A percentile compares a stretch with the other conserved stretches of the same genome.
Conservation (phyloP, 2,329 filamentous ascomycete species). For the Cladophialophora exuberans region DNA sequence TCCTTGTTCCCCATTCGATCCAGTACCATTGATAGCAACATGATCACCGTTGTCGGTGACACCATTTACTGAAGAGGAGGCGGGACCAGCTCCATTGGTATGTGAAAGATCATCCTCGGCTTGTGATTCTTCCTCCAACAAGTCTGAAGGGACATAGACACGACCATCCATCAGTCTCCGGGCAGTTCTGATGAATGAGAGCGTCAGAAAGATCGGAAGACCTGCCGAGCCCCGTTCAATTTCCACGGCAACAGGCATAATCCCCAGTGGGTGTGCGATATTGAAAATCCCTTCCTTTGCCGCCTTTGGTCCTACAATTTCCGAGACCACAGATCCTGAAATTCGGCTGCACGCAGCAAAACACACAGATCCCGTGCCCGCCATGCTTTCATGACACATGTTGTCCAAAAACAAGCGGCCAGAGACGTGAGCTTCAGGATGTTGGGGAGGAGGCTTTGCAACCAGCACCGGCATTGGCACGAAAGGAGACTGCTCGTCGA, state of each 20-base stretch:
- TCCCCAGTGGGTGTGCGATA: neutral
- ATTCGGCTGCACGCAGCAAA: neutral
- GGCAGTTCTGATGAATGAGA: neutral
- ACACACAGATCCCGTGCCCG: neutral
- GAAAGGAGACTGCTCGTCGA: neutral
- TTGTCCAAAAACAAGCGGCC: neutral
- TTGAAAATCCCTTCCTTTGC: neutral
- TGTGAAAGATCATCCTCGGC: neutral
- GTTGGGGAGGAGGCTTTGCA: neutral
- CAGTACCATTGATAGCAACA: too few relatives aligned
- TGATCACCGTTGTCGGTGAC: too few relatives aligned
- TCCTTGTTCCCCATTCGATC: too few relatives aligned
- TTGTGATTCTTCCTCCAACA: too few relatives aligned
- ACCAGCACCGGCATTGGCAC: neutral
- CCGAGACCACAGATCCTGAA: neutral
- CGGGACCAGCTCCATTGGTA: too few relatives aligned
- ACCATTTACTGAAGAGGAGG: too few relatives aligned
- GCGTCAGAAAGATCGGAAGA: neutral
- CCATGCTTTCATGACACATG: neutral
- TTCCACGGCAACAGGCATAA: neutral
- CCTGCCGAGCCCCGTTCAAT: neutral
- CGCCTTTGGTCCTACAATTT: neutral
- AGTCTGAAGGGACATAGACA: neutral
- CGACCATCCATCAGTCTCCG: neutral
- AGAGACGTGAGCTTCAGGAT: neutral